Evolutionary conservation across 345 rosid species (phyloP).

Genomic region (Noccaea bulbosa): DNA sequence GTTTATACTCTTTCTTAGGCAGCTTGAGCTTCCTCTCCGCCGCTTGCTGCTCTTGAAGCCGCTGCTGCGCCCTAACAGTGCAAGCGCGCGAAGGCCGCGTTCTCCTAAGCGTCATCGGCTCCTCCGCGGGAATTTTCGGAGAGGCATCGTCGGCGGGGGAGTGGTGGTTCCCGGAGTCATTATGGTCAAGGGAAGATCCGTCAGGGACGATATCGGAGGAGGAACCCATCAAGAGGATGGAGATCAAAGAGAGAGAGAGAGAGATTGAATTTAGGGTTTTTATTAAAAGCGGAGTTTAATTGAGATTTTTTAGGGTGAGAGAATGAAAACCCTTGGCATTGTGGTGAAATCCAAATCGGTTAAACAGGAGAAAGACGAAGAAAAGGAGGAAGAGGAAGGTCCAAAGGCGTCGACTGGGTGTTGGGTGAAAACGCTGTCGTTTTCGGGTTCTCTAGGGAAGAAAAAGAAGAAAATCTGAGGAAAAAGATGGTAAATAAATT

Average conservation of each 20-base stretch:
- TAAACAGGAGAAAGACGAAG: slow-evolving; percentile 4
- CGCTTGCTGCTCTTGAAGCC: slow-evolving; percentile 70
- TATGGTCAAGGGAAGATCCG: slow-evolving; percentile 57
- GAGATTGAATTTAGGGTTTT: slow-evolving; percentile 41
- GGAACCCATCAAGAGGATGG: slow-evolving; percentile 58
- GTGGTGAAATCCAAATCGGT: slow-evolving; percentile 39
- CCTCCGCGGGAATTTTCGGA: slow-evolving; percentile 32
- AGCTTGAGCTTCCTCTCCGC: slow-evolving; percentile 68
- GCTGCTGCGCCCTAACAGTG: slow-evolving; percentile 78
- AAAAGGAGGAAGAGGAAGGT: slow-evolving; percentile 14
- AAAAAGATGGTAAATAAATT: slow-evolving; percentile 8
- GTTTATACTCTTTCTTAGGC: slow-evolving; percentile 58
- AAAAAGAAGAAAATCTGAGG: slow-evolving; percentile 28
- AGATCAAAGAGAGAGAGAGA: slow-evolving; percentile 31
- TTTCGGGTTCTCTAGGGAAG: not conserved
- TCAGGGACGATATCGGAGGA: slow-evolving; percentile 49
- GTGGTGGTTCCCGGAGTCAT: slow-evolving; percentile 45
- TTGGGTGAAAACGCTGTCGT: slow-evolving; percentile 38
- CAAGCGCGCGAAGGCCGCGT: slow-evolving; percentile 96
- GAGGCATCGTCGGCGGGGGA: slow-evolving; percentile 32
- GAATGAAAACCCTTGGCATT: slow-evolving; percentile 42
- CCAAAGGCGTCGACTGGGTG: slow-evolving; percentile 36
- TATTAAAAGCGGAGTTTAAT: not conserved
- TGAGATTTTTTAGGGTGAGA: slow-evolving; percentile 14
- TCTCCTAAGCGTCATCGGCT: slow-evolving; percentile 52